Evolutionary conservation across 208 protist genomes (phyloP).

Genomic region (Leishmania guyanensis): DNA sequence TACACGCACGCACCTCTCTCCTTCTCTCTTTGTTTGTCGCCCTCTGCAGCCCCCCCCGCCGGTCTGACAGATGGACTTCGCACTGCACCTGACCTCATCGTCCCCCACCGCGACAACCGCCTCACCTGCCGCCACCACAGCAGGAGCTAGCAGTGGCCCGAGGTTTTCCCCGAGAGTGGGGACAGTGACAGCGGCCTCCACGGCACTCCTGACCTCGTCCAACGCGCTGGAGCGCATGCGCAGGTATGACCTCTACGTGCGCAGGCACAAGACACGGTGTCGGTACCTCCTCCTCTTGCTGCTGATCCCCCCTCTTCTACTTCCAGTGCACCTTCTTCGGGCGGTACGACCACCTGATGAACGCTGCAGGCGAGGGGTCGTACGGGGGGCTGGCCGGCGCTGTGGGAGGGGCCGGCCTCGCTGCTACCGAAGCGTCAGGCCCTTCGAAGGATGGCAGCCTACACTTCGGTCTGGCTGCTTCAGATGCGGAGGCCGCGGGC

Average conservation of each 20-base stretch:
- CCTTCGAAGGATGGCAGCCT: neutral
- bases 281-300: slow-evolving; percentile 16
- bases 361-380: neutral
- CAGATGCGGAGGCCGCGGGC: neutral
- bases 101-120: neutral
- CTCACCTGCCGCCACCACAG: neutral
- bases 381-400: neutral
- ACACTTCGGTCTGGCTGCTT: neutral
- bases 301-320: slow-evolving; percentile 20
- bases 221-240: slow-evolving; percentile 28
- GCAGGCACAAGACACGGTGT: slow-evolving; percentile 13
- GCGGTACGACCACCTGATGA: neutral
- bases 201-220: neutral
- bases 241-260: slow-evolving; percentile 24
- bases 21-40: too few relatives aligned
- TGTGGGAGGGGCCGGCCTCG: neutral
- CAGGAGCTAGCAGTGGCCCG: neutral
- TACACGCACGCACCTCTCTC: too few relatives aligned
- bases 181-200: neutral
- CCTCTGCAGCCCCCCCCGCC: neutral
- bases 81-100: neutral
- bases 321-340: slow-evolving; percentile 17
- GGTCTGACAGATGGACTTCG: neutral
- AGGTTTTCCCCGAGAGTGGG: neutral
- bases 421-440: neutral